phyloP scores from a whole-genome alignment of 1,284 basidiomycete genomes.

The Xanthoconium separans region DNA sequence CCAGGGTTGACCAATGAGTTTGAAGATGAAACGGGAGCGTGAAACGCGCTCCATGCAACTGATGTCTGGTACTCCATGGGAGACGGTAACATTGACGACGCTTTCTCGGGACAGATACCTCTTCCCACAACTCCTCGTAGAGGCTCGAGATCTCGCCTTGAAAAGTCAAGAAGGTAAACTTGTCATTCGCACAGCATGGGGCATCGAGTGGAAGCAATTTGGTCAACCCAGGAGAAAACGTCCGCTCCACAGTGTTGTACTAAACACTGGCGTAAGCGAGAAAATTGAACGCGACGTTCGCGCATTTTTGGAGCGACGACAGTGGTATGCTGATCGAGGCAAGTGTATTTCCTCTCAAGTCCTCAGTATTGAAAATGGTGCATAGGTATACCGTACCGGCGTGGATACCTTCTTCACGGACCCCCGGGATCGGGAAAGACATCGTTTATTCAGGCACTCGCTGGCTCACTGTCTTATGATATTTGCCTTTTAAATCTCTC shows the following conservation, averaged over 20 bases:
- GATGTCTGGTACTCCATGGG: slow-evolving; percentile 93
- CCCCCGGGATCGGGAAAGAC: slow-evolving; percentile 98
- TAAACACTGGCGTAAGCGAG: slow-evolving; percentile 79
- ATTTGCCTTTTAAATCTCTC: slow-evolving; percentile 97
- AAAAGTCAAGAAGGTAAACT: slow-evolving; percentile 90
- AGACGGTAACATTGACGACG: slow-evolving; percentile 94
- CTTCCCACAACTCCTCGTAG: slow-evolving; percentile 80
- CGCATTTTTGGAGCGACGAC: slow-evolving; percentile 79
- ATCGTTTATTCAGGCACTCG: slow-evolving; percentile 97
- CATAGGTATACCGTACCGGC: slow-evolving; percentile 92
- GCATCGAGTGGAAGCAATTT: slow-evolving; percentile 95
- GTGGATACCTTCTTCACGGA: slow-evolving; percentile 94
- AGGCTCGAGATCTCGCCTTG: slow-evolving; percentile 89
- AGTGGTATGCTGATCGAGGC: slow-evolving; percentile 98
- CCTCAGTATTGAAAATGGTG: slow-evolving; percentile 9
- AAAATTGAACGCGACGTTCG: slow-evolving; percentile 79
- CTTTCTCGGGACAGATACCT: slow-evolving; percentile 82
- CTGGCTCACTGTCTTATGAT: slow-evolving; percentile 90
- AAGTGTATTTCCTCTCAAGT: slow-evolving; percentile 25
- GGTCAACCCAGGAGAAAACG: slow-evolving; percentile 89
- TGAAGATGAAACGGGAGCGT: slow-evolving; percentile 89
- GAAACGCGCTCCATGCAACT: slow-evolving; percentile 92
- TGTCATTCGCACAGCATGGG: slow-evolving; percentile 96
- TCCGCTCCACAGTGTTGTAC: slow-evolving; percentile 88
- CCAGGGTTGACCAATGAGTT: slow-evolving; percentile 7